Conservation (phyloP, 768 basidiomycete genomes). For the Phanerochaete sordida region DNA sequence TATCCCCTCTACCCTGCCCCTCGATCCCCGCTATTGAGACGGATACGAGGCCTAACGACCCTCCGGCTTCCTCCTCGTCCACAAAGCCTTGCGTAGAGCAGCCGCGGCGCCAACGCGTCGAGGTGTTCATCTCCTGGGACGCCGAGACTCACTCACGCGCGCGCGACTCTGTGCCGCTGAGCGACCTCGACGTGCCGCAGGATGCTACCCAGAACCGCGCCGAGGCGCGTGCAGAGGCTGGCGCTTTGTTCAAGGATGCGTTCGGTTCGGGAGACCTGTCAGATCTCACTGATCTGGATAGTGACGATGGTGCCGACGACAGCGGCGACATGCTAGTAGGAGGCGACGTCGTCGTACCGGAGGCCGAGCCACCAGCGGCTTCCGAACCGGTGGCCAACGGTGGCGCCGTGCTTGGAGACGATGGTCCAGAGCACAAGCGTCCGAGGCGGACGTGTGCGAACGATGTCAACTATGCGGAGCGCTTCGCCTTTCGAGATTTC, state of each 20-base stretch:
- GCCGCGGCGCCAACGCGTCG: neutral
- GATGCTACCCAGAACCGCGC: neutral
- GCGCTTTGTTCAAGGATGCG: neutral
- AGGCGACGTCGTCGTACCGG: neutral
- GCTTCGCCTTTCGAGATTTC: neutral
- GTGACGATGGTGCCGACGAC: neutral
- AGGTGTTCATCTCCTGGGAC: neutral
- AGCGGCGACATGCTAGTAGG: neutral
- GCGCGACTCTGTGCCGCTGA: neutral
- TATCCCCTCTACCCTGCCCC: neutral
- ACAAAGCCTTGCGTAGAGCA: neutral
- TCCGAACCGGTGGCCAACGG: too few species aligned
- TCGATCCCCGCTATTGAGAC: neutral
- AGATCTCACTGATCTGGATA: slow-evolving; percentile 1
- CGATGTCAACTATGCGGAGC: too few species aligned
- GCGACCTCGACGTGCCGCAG: neutral
- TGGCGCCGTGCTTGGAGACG: neutral
- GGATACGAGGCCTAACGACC: neutral
- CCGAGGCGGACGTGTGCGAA: too few species aligned
- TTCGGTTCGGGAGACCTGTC: slow-evolving; percentile 4
- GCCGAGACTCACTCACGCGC: neutral
- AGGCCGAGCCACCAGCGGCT: too few species aligned
- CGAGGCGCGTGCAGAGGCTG: neutral
- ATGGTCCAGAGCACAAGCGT: too few species aligned
- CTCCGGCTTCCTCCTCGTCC: neutral